Evolutionary conservation across 2,329 filamentous ascomycete species (phyloP), one percentile per base, ranked within the genome.

Genomic region (Arachnomyces sp.): DNA sequence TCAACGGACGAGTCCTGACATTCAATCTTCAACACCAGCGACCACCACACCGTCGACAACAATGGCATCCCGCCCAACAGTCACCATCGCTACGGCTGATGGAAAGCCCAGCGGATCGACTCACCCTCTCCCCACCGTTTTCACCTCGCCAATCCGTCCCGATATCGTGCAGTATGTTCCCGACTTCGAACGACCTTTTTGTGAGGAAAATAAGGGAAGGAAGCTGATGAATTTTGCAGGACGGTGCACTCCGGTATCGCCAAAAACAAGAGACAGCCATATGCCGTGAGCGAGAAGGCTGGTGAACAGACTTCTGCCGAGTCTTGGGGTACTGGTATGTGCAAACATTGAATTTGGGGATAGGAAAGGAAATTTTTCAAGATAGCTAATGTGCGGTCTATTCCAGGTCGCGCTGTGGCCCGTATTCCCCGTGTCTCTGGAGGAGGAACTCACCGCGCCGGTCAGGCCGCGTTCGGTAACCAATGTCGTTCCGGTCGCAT

Each of bases 391-490:
- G 31, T 17, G 41, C 42, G 41, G 36, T 45, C 28, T 13, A n/a
- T 16, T 31, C 49, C 57, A 95, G 88, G 89, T 78, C 92, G 92
- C 75, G 92, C 92, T 73, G 92, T 98, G 67, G 93, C 92, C 72
- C 92, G 92, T 96, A 98, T 98, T 65, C 92, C 93, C 66, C 92
- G 92, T 95, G 92, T 98, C 72, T 96, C 92, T 68, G 92, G 92
- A 82, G 90, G 92, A 78, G 92, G 92, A 87, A 98, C 92, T 71
- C 92, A 98, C 84, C 90, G 92, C 80, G 92, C 92, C 67, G 92
- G 92, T 78, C 92, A 98, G 80, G 92, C 92, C 72, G 92, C 92
- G 61, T 98, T 96, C 74, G 92, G 92, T 87, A 98, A 98, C 86
- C 88, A 90, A 88, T 98, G 92, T 78, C 89, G 92, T 72, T 95